These are phyloP conservation scores for Carex parvula DNA, from an alignment of 176 grass and related monocot species.

Conservation along the genomic window DNA sequence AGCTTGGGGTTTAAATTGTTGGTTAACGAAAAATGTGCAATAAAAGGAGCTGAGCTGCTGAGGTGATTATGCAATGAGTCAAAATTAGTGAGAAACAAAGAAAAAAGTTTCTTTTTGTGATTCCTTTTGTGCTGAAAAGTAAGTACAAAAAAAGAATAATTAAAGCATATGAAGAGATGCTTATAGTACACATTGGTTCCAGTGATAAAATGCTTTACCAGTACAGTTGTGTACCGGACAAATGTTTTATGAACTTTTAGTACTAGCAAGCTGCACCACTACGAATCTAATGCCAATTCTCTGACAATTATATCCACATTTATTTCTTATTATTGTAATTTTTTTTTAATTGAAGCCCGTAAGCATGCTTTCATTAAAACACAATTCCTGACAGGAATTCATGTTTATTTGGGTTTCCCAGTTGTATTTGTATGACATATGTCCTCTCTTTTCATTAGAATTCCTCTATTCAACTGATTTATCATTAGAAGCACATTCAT, in stretches of 20 bases:
- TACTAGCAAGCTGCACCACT: not conserved
- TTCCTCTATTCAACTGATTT: not conserved
- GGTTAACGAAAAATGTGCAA: not conserved
- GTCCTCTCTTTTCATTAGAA: not conserved
- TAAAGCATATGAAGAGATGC: not conserved
- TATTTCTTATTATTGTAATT: not conserved
- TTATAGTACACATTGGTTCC: not conserved
- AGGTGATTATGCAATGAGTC: not conserved
- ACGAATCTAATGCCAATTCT: not conserved
- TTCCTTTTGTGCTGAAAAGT: conserved; percentile 4
- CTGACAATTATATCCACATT: not conserved
- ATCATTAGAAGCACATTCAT: not conserved
- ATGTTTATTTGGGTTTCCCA: not conserved
- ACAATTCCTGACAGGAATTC: no score
- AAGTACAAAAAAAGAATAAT: conserved; percentile 1
- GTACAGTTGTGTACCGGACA: not conserved
- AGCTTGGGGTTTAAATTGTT: not conserved
- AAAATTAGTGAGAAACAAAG: not conserved
- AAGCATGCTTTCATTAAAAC: no score
- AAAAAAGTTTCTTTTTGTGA: not conserved
- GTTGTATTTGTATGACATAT: not conserved
- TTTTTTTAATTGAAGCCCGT: no score
- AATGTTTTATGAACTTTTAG: not conserved
- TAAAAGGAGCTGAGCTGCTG: not conserved
- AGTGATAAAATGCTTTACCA: not conserved